Evolutionary conservation across 2,329 filamentous ascomycete genomes (phyloP).

Genomic region (Colletotrichum orchidophilum): DNA sequence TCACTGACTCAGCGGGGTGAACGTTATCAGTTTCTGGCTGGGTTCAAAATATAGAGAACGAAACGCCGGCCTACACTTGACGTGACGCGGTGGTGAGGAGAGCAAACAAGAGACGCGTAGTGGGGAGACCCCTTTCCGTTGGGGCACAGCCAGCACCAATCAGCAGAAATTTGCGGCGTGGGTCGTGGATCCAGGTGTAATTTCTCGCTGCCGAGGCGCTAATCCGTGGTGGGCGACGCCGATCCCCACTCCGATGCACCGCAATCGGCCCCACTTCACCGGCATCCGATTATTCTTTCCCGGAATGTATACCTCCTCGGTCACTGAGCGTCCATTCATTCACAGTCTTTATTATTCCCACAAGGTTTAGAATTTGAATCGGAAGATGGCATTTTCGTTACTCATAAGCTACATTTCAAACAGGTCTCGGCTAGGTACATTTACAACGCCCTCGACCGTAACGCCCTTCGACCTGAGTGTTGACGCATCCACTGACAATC

Average conservation of each 20-base stretch:
- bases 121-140: conserved; percentile 18
- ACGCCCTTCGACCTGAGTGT: no score
- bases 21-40: background rate
- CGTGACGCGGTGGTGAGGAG: background rate
- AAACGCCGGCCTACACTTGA: background rate
- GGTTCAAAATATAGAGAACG: no score
- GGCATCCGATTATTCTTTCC: background rate
- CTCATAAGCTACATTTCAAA: background rate
- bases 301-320: background rate
- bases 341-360: background rate
- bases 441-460: background rate
- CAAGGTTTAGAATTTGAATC: no score
- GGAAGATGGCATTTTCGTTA: background rate
- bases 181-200: conserved; percentile 1
- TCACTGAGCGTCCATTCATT: no score
- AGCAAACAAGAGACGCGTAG: background rate
- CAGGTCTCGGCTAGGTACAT: background rate
- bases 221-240: background rate
- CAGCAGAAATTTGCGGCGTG: conserved; percentile 6
- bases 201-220: conserved; percentile 26
- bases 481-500: no score
- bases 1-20: background rate
- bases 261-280: background rate
- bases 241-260: background rate
- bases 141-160: background rate